Conservation (phyloP, 1,284 basidiomycete genomes). For the Ceratobasidium sp. region DNA sequence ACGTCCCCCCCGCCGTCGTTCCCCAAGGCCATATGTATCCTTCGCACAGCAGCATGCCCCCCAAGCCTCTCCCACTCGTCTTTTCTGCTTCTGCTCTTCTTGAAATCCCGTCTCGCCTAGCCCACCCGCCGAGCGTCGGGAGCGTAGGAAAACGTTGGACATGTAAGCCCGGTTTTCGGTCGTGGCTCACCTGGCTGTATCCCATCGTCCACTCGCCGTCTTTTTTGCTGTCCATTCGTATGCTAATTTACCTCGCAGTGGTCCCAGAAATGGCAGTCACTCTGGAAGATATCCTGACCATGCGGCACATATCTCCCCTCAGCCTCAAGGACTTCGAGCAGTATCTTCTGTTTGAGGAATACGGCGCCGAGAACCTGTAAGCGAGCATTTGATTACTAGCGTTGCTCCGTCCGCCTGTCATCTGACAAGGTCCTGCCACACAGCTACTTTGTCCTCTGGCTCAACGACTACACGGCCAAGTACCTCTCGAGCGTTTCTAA, state of each 20-base stretch:
- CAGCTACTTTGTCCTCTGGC: slow-evolving; percentile 41
- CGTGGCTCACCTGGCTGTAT: neutral
- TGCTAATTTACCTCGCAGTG: neutral
- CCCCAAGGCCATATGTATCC: neutral
- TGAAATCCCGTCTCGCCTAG: neutral
- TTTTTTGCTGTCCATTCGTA: neutral
- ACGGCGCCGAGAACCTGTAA: slow-evolving; percentile 39
- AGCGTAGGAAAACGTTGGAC: neutral
- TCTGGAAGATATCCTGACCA: slow-evolving; percentile 16
- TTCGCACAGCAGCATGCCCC: slow-evolving; percentile 3
- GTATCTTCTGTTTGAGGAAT: slow-evolving; percentile 40
- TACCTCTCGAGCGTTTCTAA: neutral
- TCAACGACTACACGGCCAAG: slow-evolving; percentile 34
- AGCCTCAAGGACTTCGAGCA: slow-evolving; percentile 41
- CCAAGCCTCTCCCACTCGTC: neutral
- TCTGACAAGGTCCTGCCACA: neutral
- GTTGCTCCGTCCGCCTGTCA: neutral
- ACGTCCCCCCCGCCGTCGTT: too few species aligned
- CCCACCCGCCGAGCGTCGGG: slow-evolving; percentile 1
- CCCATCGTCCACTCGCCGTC: neutral
- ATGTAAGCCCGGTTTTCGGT: neutral
- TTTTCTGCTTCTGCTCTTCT: slow-evolving; percentile 8
- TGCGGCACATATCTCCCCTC: slow-evolving; percentile 37
- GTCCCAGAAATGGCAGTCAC: slow-evolving; percentile 14
- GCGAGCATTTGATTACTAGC: neutral